Base-by-base conservation (phyloP, 2,329 filamentous ascomycete species). In the Neospermospora avenae region DNA sequence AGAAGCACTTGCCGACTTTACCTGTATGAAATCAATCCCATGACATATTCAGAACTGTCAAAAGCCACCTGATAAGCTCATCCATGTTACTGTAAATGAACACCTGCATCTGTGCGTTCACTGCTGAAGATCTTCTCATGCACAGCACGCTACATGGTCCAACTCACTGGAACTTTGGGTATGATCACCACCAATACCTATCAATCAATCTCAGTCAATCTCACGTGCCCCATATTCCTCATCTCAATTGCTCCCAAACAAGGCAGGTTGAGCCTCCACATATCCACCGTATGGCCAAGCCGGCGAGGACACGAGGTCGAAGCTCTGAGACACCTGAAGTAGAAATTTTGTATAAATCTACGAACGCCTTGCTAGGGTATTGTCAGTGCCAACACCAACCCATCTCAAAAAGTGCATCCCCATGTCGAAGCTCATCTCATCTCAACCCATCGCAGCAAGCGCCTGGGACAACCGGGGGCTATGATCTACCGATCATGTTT, bases 361-460 rank as follows among this genome's bases (percentile, higher is more conserved):
- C 35, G 42, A 8, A 24, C 11, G 16, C 18, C 44, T 18, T 49
- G 28, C 35, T 18, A 37, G 18, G 28, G 20, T 6, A 34, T 14
- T 4, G 20, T 45, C 28, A 51, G 46, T 49, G 46, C n/a, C 46
- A 34, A 49, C 25, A 16, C 13, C 46, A 34, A 34, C 28, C 28
- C 46, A 8, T 4, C 46, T 25, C 11, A 34, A 34, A 39, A 6
- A 3, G 25, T n/a, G 7, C 45, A 31, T 48, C 45, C 45, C 48
- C 28, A 51, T 51, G 48, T 51, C 31, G 48, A 37, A 54, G 41
- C 49, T 59, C 51, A 54, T 41, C 51, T 55, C 46, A 45, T 46
- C 57, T 51, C 57, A 53, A 39, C 39, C 11, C 48, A 37, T 16
- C 46, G n/a, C 28, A 8, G n/a, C 39, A 7, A n/a, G 37, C 13